Evolutionary conservation across 352 stramenopile species (phyloP).

Genomic region (Pythium angustatum): DNA sequence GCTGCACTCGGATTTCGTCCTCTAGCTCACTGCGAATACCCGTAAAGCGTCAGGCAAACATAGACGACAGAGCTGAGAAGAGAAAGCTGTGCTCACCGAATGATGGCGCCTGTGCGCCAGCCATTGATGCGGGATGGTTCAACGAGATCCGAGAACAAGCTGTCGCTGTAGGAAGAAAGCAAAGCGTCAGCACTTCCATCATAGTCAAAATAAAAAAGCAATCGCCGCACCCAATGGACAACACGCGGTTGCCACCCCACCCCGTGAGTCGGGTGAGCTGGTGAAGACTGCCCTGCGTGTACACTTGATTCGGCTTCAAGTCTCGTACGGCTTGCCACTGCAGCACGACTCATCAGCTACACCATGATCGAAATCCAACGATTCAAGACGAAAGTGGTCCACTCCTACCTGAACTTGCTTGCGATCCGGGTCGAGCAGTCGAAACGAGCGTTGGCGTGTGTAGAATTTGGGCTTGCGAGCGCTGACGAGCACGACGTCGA

Average conservation of each 20-base stretch:
- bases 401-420: constrained; percentile 58
- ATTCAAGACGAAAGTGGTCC: background rate
- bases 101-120: constrained; percentile 93
- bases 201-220: background rate
- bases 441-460: constrained; percentile 79
- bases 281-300: constrained; percentile 77
- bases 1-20: constrained; percentile 76
- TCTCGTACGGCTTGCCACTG: constrained; percentile 70
- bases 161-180: constrained; percentile 59
- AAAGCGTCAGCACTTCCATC: background rate
- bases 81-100: constrained; percentile 47
- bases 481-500: constrained; percentile 88
- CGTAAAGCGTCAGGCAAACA: no score
- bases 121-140: constrained; percentile 92
- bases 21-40: constrained; percentile 87
- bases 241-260: constrained; percentile 74
- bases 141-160: constrained; percentile 93
- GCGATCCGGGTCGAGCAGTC: constrained; percentile 58
- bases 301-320: constrained; percentile 64
- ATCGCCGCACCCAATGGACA: constrained; percentile 93
- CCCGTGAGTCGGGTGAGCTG: constrained; percentile 65
- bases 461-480: constrained; percentile 94
- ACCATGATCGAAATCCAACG: no score
- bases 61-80: background rate
- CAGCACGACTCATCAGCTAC: no score